Evolutionary conservation across 2,329 filamentous ascomycete genomes (phyloP), one percentile per base, ranked within the genome.

Genomic region (Cyphellophora attinorum): DNA sequence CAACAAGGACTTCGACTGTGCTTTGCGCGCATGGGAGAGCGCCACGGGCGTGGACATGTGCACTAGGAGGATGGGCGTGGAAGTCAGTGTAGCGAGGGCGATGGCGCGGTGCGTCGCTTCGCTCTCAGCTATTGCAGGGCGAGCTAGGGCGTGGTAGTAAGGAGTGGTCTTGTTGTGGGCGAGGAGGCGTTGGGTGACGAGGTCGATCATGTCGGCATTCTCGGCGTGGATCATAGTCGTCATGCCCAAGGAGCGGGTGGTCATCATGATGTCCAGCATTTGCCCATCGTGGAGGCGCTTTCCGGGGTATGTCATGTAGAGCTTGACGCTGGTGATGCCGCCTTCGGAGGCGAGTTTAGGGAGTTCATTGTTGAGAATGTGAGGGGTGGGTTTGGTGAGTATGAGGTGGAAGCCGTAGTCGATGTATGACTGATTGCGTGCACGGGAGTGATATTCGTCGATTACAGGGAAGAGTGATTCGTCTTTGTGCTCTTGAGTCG

Each of bases 341-440:
- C 57, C 51, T 12, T 55, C 38, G 10, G 46, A 44, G n/a, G 57
- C 53, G 33, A 65, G 34, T 3, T 51, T 35, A 0, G 59, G 56
- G 3, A 65, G 43, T 38, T 65, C 62, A 4, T 61, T 45, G 4
- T 51, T 40, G 1, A 66, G 41, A 14, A 60, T 57, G 6, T 48
- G 38, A 3, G 29, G 11, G 5, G 46, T 49, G 2, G 53, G 52
- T 3, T 50, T 52, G 4, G 56, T 48, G 19, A 67, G 47, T 37
- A 68, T 64, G 29, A 66, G 51, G 38, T 67, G 64, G 43, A 65
- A 65, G 2, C 67, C 64, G 48, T 76, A 76, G 52, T 76, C 72
- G 43, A 67, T 67, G 48, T 71, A 74, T 37, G 58, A 62, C 27
- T 67, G 62, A 11, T 54, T 59, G 2, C 38, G 43, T 0, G 71